Evolutionary conservation across 2,329 filamentous ascomycete species (phyloP).

Genomic region (Aspergillus sp.): DNA sequence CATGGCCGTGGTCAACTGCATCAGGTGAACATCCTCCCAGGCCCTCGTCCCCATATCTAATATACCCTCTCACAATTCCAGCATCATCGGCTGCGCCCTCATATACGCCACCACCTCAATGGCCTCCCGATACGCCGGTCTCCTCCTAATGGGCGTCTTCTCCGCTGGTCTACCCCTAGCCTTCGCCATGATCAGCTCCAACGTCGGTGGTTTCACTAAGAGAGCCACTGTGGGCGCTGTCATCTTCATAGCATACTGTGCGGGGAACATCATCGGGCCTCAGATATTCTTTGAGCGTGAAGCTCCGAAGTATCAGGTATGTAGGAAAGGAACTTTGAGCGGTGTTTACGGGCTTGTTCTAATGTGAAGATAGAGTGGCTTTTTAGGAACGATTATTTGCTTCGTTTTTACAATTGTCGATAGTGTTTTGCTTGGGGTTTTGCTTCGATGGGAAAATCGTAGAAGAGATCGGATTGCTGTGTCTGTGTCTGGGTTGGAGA

Average conservation of each 20-base stretch:
- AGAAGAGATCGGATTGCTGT: conserved; percentile 1
- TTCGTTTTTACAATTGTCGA: conserved; percentile 7
- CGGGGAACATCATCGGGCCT: conserved; percentile 42
- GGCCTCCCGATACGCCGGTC: conserved; percentile 9
- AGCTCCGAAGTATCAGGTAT: conserved; percentile 30
- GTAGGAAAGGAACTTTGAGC: conserved; percentile 35
- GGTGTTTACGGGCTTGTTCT: conserved; percentile 10
- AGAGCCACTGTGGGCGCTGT: conserved; percentile 44
- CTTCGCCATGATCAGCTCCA: conserved; percentile 40
- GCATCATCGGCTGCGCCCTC: conserved; percentile 18
- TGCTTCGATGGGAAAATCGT: conserved; percentile 8
- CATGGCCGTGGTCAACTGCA: conserved; percentile 9
- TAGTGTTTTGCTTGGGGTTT: conserved; percentile 5
- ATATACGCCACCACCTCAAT: conserved; percentile 14
- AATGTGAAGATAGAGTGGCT: conserved; percentile 7
- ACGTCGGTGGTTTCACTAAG: conserved; percentile 47
- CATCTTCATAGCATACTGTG: conserved; percentile 39
- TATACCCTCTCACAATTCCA: background rate
- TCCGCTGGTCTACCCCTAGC: conserved; percentile 32
- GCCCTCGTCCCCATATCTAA: background rate
- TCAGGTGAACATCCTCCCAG: background rate
- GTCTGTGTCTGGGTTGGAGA: background rate
- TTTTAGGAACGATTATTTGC: conserved; percentile 12
- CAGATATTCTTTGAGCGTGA: conserved; percentile 40
- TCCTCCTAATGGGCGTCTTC: conserved; percentile 29